phyloP scores from a whole-genome alignment of 2,329 filamentous ascomycete species.

The Cladobotryum protrusum region DNA sequence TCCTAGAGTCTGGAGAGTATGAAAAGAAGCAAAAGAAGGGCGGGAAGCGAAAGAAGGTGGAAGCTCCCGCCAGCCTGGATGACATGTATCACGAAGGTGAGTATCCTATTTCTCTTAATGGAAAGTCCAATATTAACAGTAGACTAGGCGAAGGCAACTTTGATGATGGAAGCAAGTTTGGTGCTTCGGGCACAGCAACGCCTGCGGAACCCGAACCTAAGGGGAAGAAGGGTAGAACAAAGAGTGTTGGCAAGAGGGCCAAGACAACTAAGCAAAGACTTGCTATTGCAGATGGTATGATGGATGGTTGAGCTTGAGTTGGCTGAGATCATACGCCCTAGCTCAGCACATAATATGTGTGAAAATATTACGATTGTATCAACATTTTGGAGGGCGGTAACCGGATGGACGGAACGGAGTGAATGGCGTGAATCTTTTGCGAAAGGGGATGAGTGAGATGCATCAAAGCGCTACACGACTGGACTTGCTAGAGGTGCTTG shows the following conservation, averaged over 20 bases:
- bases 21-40: constrained; percentile 61
- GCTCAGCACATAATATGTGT: constrained; percentile 1
- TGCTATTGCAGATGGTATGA: constrained; percentile 58
- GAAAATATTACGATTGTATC: neutral
- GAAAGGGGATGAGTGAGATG: neutral
- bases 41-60: constrained; percentile 48
- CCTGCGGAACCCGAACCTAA: constrained; percentile 55
- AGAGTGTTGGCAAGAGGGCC: constrained; percentile 46
- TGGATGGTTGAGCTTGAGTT: constrained; percentile 20
- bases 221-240: constrained; percentile 52
- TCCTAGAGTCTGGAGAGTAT: constrained; percentile 64
- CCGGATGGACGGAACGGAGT: constrained; percentile 4
- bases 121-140: constrained; percentile 19
- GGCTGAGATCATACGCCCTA: neutral
- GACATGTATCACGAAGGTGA: constrained; percentile 99
- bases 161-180: constrained; percentile 71
- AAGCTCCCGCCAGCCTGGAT: constrained; percentile 64
- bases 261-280: constrained; percentile 65
- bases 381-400: neutral
- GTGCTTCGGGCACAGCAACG: constrained; percentile 71
- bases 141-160: constrained; percentile 86
- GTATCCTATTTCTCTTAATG: constrained; percentile 26
- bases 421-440: neutral
- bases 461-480: too few species aligned
- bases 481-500: too few species aligned